These are phyloP conservation scores for Talaromyces atroroseus DNA, from an alignment of 2,329 filamentous ascomycete species.

Conservation along the genomic window DNA sequence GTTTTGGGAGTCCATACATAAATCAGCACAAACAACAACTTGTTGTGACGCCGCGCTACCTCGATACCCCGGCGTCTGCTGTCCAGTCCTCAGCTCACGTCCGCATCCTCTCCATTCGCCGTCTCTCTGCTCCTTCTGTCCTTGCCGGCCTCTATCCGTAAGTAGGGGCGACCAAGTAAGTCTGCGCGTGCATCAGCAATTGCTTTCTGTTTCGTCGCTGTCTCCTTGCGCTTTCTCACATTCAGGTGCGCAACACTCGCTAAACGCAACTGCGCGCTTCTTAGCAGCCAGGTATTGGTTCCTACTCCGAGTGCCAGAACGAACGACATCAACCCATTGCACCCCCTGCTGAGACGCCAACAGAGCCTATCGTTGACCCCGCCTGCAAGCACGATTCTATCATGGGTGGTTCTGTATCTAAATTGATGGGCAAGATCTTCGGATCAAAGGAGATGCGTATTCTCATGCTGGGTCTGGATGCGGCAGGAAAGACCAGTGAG, in stretches of 20 bases:
- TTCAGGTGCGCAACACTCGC: neutral
- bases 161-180: neutral
- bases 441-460: slow-evolving; percentile 99
- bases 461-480: slow-evolving; percentile 95
- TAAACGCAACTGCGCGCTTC: neutral
- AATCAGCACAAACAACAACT: neutral
- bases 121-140: neutral
- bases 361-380: neutral
- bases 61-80: neutral
- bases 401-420: slow-evolving; percentile 92
- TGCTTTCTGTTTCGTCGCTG: neutral
- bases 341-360: neutral
- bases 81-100: neutral
- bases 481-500: slow-evolving; percentile 88
- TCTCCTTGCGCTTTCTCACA: neutral
- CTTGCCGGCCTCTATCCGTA: neutral
- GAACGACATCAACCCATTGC: too few relatives aligned
- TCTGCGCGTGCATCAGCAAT: neutral
- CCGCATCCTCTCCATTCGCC: neutral
- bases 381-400: slow-evolving; percentile 27
- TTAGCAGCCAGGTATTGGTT: neutral
- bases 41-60: neutral
- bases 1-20: neutral
- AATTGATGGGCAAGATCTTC: slow-evolving; percentile 98
- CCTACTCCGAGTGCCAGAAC: neutral